These are phyloP conservation scores for Hypocrella siamensis DNA, from an alignment of 2,329 filamentous ascomycete genomes.

Conservation along the genomic window DNA sequence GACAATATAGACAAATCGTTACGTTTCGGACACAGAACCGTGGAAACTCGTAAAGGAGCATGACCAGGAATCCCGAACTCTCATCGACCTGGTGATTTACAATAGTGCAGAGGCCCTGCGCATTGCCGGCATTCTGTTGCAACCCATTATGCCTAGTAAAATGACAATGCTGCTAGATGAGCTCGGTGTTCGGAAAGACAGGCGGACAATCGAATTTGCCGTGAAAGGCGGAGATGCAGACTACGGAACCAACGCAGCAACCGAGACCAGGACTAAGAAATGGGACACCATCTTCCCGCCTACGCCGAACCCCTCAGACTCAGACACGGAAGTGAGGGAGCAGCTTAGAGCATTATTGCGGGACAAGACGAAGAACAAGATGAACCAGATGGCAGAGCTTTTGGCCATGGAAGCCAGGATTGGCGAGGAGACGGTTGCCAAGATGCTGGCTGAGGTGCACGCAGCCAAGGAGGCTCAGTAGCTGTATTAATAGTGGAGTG, in stretches of 20 bases:
- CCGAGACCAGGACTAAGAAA: slow-evolving; percentile 15
- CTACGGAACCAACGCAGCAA: slow-evolving; percentile 41
- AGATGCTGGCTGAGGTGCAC: slow-evolving; percentile 8
- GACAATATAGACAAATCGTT: slow-evolving; percentile 24
- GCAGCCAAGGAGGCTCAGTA: not conserved
- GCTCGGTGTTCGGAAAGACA: slow-evolving; percentile 51
- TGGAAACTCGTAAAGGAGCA: slow-evolving; percentile 42
- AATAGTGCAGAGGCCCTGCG: slow-evolving; percentile 61
- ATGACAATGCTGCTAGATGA: slow-evolving; percentile 57
- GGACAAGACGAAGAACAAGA: slow-evolving; percentile 10
- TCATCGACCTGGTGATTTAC: slow-evolving; percentile 49
- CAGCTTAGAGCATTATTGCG: slow-evolving; percentile 6
- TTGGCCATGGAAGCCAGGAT: slow-evolving; percentile 15
- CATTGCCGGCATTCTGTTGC: slow-evolving; percentile 67
- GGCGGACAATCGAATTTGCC: slow-evolving; percentile 49
- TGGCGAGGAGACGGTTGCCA: slow-evolving; percentile 9
- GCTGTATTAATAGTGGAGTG: too few species aligned
- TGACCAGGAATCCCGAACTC: slow-evolving; percentile 15
- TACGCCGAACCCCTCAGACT: slow-evolving; percentile 10
- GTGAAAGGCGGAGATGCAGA: slow-evolving; percentile 44
- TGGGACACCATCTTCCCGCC: slow-evolving; percentile 37
- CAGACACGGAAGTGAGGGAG: slow-evolving; percentile 9
- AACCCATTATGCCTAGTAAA: slow-evolving; percentile 81
- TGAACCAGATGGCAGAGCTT: slow-evolving; percentile 12
- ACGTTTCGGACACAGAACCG: slow-evolving; percentile 45